Evolutionary conservation across 495 filamentous ascomycete genomes (phyloP), one percentile per base, ranked within the genome.

Genomic region (Xylaria palmicola): DNA sequence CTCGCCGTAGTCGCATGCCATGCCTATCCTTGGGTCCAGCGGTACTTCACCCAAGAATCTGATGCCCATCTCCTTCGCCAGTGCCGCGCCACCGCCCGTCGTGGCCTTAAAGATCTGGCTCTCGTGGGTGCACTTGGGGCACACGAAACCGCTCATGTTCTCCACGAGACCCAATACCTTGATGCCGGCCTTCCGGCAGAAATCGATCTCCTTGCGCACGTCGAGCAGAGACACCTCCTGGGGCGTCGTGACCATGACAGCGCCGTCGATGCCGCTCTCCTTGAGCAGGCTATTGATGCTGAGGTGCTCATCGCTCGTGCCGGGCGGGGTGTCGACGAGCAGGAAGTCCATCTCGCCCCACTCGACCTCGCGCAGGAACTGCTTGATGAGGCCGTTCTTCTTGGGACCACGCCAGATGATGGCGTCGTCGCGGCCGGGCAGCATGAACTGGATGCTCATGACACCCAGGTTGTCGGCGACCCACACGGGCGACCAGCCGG

Each of bases 401-500:
- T 98, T 98, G 4, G 95, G 89, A 0, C 94, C 94, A 27, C 93
- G 81, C 95, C 94, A 98, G 60, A 98, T 98, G 12, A 98, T 86
- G 3, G 94, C 95, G 62, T 94, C 91, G 67, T 98, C 94, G 4
- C 89, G 79, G 59, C 90, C 90, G 0, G 94, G 94, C 34, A 98
- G 79, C 93, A 98, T 94, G 71, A 98, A 98, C 73, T 98, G 94
- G 64, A 98, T 88, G 55, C 88, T 92, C 94, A 98, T 98, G 32
- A 93, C 91, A 1, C 87, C 88, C 37, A 98, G 78, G 64, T 97
- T 97, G 56, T 96, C 94, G 45, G 84, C 81, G 3, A 94, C 93
- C 89, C 93, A 97, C 2, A 97, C 93, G 0, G 95, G 95, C 59
- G 86, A 88, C 94, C 92, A 97, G 5, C 95, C 94, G 0, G 83